Base-by-base conservation (phyloP, 2,329 filamentous ascomycete species). In the Mycocentrospora acerina region DNA sequence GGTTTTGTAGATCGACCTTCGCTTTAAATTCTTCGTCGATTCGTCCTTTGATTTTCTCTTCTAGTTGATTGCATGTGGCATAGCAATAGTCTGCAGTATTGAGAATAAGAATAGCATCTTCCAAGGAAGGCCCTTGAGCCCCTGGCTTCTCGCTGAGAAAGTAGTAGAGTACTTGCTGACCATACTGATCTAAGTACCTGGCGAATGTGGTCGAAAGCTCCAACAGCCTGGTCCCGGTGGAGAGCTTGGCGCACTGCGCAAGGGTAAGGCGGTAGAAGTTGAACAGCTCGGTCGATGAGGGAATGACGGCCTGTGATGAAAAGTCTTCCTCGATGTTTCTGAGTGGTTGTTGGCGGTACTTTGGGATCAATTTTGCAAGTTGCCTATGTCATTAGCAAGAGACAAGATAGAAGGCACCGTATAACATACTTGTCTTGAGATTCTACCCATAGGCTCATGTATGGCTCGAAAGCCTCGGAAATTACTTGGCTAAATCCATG, bases 71-170 rank as follows among this genome's bases (percentile, higher is more conserved):
- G 32, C 90, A 93, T 19, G 95, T 97, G 17, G 82, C 82, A 61
- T 96, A 91, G 80, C 93, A 98, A 66, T 97, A 98, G 61, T 98
- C 93, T 1, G 93, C 91, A 1, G 93, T 97, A 63, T 98, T 98
- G 32, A 98, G 75, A 1, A 97, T 90, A 3, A 95, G 73, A 11
- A 96, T 79, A 3, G 87, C 80, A 47, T 95, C 86, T 56, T 95
- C 83, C 2, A 93, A 70, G 1, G 79, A 79, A 2, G 79, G 77
- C 3, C 74, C 77, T 42, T 75, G 72, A 46, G 77, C 57, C 59
- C 77, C 67, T 52, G 76, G 51, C 65, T 81, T 59, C 69, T 86
- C 81, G 19, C 77, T 78, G 13, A 85, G 73, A 44, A 86, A 85
- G 48, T 84, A 79, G 12, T 95, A 78, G 6, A 98, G 75, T 2